Evolutionary conservation across 352 stramenopile species (phyloP), one percentile per base, ranked within the genome.

Genomic region (Phytopythium chamaehyphon): DNA sequence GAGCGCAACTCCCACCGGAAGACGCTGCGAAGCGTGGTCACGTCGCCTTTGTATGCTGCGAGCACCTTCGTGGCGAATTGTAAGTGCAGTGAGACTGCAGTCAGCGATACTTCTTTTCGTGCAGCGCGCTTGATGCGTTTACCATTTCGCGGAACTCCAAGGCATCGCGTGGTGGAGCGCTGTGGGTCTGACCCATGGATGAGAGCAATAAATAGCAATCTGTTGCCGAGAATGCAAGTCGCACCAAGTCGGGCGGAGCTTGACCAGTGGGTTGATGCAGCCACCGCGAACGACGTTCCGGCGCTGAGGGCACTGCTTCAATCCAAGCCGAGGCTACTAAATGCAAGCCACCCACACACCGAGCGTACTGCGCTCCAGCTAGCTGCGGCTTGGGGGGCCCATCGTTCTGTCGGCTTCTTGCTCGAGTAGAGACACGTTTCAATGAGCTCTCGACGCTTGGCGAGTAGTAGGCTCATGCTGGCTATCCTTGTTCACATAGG

Each of bases 61-160:
- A 73, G 28, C 31, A 67, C 76, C 71, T 86, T 45, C 2, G 24
- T 15, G 54, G 35, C 61, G 51, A n/a, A n/a, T n/a, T n/a, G n/a
- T n/a, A n/a, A n/a, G n/a, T n/a, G n/a, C n/a, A n/a, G n/a, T n/a
- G n/a, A n/a, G n/a, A n/a, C n/a, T n/a, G n/a, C n/a, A n/a, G n/a
- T n/a, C n/a, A n/a, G n/a, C n/a, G n/a, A n/a, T n/a, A n/a, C n/a
- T n/a, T n/a, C n/a, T n/a, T n/a, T n/a, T n/a, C n/a, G n/a, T n/a
- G n/a, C n/a, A n/a, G 9, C 28, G 9, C 5, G 28, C 9, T 33
- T 5, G 5, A 10, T 33, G 28, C 28, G 5, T 33, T 33, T 54
- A 78, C 60, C 71, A 85, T 83, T 31, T 66, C 58, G 6, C 81
- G 76, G 52, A 91, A 91, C 23, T 66, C 69, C 40, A 69, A 49